These are phyloP conservation scores for Yamadazyma nakazawae DNA, from an alignment of 805 yeast species.

Conservation along the genomic window DNA sequence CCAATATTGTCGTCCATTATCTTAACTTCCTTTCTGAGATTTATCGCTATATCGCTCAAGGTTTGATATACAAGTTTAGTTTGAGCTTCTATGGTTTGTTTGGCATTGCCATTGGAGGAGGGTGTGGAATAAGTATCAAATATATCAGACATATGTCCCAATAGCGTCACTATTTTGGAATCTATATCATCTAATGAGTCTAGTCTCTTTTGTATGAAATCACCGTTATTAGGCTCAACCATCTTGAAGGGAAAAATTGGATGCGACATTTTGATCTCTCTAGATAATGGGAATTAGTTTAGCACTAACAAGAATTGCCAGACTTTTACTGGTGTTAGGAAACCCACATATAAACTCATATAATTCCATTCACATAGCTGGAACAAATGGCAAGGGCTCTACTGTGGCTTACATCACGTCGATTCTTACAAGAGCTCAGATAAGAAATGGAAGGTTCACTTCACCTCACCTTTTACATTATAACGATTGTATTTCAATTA, in stretches of 20 bases:
- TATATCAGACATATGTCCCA: constrained; percentile 48
- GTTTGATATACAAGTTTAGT: constrained; percentile 49
- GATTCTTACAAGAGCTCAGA: constrained; percentile 47
- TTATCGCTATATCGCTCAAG: constrained; percentile 56
- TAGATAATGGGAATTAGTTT: constrained; percentile 37
- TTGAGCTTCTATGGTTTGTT: constrained; percentile 41
- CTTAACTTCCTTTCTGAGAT: constrained; percentile 63
- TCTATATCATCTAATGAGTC: constrained; percentile 54
- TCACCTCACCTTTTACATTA: constrained; percentile 79
- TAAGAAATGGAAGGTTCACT: constrained; percentile 74
- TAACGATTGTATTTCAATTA: constrained; percentile 72
- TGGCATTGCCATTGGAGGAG: constrained; percentile 21
- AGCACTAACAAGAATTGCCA: constrained; percentile 32
- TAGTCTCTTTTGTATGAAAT: constrained; percentile 48
- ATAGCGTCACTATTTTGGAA: constrained; percentile 46
- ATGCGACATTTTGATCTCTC: neutral
- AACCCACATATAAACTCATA: constrained; percentile 60
- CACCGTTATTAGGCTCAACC: neutral
- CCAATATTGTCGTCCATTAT: constrained; percentile 59
- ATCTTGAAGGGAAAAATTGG: neutral
- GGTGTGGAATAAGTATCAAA: constrained; percentile 40
- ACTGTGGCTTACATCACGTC: constrained; percentile 79
- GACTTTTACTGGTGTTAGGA: constrained; percentile 45
- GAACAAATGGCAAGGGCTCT: constrained; percentile 97
- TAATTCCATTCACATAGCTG: constrained; percentile 85